Evolutionary conservation across 495 filamentous ascomycete species (phyloP), one percentile per base, ranked within the genome.

Genomic region (Beverwykella pulmonaria): DNA sequence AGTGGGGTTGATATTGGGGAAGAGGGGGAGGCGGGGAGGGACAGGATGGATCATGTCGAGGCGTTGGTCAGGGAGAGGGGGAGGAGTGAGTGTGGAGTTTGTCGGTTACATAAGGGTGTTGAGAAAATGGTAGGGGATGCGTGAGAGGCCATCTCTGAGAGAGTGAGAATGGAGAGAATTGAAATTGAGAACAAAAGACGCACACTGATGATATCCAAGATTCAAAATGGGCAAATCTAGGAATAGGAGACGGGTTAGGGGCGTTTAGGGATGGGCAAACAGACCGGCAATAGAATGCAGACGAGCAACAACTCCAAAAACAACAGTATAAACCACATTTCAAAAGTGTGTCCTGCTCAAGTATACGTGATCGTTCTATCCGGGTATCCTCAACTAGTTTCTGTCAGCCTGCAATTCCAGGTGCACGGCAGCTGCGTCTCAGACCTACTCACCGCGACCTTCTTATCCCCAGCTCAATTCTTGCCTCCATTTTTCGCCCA

Each of bases 1-100:
- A 77, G 82, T 67, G 83, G 76, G 23, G 53, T 74, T 64, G 71
- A 72, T 52, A 56, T 66, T 30, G 48, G 32, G 25, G 55, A 19
- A 23, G 49, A 19, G 41, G 57, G 53, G 22, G 39, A 53, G n/a
- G n/a, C n/a, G 22, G 62, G 58, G 48, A 63, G 48, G 39, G 62
- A 60, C 54, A 34, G 39, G 59, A 23, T 27, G 58, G 22, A 65
- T 26, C 19, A 30, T 44, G 58, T 46, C 19, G 53, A 44, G 46
- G 44, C 53, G 15, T 29, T 55, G 15, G 10, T 32, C 41, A 53
- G 29, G 26, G 30, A 12, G 54, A 46, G 50, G 29, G 25, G 7
- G 26, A 39, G 29, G 61, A 64, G 23, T 25, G 54, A 66, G 63
- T 66, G 63, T 54, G 59, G 46, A 36, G 53, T 39, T 41, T 66